These are phyloP conservation scores for Actinomucor elegans DNA, from an alignment of 371 early-diverging fungal species.

Conservation along the genomic window DNA sequence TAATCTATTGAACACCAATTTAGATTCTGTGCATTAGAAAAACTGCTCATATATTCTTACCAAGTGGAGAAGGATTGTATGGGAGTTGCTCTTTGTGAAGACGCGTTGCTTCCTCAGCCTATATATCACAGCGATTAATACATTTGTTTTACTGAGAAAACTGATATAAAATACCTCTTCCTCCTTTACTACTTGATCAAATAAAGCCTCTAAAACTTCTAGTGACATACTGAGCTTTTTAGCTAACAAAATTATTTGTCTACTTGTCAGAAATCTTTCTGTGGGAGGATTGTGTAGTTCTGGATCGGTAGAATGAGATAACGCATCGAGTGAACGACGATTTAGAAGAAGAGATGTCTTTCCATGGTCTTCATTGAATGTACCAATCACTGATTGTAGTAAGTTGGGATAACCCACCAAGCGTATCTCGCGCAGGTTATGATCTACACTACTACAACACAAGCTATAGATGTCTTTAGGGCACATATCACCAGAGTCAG, in stretches of 20 bases:
- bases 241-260: conserved; percentile 18
- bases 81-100: too few species aligned
- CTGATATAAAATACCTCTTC: too few species aligned
- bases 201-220: not conserved
- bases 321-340: conserved; percentile 15
- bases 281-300: conserved; percentile 8
- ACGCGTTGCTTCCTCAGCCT: too few species aligned
- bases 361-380: not conserved
- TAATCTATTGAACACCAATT: not conserved
- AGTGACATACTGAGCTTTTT: conserved; percentile 9
- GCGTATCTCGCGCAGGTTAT: not conserved
- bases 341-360: conserved; percentile 7
- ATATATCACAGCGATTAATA: too few species aligned
- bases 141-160: too few species aligned
- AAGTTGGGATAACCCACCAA: conserved; percentile 4
- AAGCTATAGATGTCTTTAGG: conserved; percentile 20
- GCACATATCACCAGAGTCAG: conserved; percentile 14
- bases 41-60: too few species aligned
- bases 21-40: too few species aligned
- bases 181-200: conserved; percentile 12
- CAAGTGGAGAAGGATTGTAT: too few species aligned
- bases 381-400: not conserved
- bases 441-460: not conserved
- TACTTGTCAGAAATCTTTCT: conserved; percentile 18
- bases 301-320: conserved; percentile 15